Evolutionary conservation across 345 rosid genomes (phyloP).

Genomic region (Eucalyptus regnans): DNA sequence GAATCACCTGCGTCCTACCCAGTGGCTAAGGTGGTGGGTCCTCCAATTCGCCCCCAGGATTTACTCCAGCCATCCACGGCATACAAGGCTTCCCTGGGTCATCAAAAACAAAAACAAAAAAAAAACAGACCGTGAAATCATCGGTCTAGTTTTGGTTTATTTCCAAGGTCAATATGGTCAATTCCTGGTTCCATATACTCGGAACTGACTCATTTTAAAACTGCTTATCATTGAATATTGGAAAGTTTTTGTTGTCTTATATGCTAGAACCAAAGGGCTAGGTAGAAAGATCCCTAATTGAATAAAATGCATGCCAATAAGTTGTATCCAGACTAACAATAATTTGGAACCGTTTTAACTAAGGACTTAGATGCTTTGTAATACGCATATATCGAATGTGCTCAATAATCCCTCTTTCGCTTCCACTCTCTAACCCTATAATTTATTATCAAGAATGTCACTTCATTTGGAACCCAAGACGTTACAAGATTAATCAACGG

Average conservation of each 20-base stretch:
- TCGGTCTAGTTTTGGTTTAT: background rate
- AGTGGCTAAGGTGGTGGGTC: no score
- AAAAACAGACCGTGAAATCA: accelerated
- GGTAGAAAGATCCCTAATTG: background rate
- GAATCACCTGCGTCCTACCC: no score
- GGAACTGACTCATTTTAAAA: accelerated
- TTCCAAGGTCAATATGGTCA: accelerated
- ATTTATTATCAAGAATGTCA: background rate
- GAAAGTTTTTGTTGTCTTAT: background rate
- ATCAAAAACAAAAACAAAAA: no score
- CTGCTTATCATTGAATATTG: background rate
- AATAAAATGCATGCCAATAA: background rate
- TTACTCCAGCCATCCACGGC: no score
- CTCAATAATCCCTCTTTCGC: background rate
- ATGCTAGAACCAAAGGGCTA: background rate
- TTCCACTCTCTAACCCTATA: background rate
- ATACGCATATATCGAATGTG: accelerated
- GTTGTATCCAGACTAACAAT: accelerated
- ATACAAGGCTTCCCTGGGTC: no score
- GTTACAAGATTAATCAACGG: background rate
- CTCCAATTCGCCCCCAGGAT: no score
- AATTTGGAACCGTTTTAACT: background rate
- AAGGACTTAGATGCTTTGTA: background rate
- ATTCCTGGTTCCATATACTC: accelerated
- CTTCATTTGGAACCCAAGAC: background rate